Evolutionary conservation across 371 early-diverging fungal genomes (phyloP), one percentile per base, ranked within the genome.

Genomic region (Fennellomyces sp.): DNA sequence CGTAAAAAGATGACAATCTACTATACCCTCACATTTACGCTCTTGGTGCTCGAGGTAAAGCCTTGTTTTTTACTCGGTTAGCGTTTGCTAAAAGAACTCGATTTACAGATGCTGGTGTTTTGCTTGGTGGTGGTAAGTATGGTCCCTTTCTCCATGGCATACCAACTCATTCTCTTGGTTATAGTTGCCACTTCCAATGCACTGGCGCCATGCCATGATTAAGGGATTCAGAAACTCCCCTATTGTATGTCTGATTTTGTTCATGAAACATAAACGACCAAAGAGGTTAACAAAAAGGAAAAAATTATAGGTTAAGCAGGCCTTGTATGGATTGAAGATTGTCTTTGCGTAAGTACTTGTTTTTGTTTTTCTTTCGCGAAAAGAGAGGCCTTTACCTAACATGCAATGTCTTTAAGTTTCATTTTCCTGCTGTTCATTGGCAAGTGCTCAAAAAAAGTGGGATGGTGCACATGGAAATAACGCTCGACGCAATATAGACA

Each of bases 381-480:
- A n/a, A n/a, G n/a, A n/a, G n/a, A n/a, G n/a, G n/a, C n/a, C n/a
- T n/a, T n/a, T n/a, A n/a, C n/a, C 23, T 36, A 42, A 30, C 30
- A 15, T 5, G 15, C 26, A 17, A 27, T 49, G 7, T 17, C 47
- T 23, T 29, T 17, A 68, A 86, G 86, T n/a, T 85, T 87, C 55
- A 84, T 87, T 39, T 84, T 85, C 49, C 73, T 87, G 33, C 79
- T 88, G 26, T 87, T 88, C 59, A 58, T 82, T 58, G 89, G 89
- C 82, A 81, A 50, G 52, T 36, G 23, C 17, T 13, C 5, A 36
- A n/a, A 10, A 29, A 4, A 52, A 4, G 12, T 8, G 0, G 12
- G 17, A 25, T 19, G 13, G 3, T 30, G 31, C 15, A 19, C 17
- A 21, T 30, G 36, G 10, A 6, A 35, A 12, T 19, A 36, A 53